Evolutionary conservation across 2,329 filamentous ascomycete species (phyloP).

Genomic region (Arthrinium puccinioides): DNA sequence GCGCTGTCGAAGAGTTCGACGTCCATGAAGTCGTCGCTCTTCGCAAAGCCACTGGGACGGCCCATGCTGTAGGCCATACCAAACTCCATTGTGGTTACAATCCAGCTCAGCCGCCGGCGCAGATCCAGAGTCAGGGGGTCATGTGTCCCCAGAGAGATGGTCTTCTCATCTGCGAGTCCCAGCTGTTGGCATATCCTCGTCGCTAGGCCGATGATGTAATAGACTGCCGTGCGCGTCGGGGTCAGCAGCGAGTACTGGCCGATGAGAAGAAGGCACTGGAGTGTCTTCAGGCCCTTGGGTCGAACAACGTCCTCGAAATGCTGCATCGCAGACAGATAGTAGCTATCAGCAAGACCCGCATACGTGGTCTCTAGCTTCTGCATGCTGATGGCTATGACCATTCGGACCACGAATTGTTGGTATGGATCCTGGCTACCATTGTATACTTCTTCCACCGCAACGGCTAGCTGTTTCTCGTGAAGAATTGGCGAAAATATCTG

Average conservation of each 20-base stretch:
- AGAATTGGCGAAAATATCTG: slow-evolving; percentile 83
- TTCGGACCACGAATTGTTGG: slow-evolving; percentile 79
- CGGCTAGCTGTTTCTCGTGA: slow-evolving; percentile 72
- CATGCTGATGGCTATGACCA: slow-evolving; percentile 91
- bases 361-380: slow-evolving; percentile 87
- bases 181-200: slow-evolving; percentile 84
- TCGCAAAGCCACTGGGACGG: slow-evolving; percentile 77
- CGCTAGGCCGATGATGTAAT: slow-evolving; percentile 86
- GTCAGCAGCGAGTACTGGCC: slow-evolving; percentile 89
- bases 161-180: slow-evolving; percentile 82
- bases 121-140: slow-evolving; percentile 79
- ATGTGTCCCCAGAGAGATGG: slow-evolving; percentile 59
- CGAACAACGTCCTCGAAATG: slow-evolving; percentile 76
- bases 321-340: slow-evolving; percentile 83
- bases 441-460: slow-evolving; percentile 76
- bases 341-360: slow-evolving; percentile 89
- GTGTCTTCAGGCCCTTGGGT: slow-evolving; percentile 81
- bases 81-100: slow-evolving; percentile 79
- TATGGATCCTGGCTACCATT: slow-evolving; percentile 68
- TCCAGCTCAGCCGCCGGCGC: slow-evolving; percentile 83
- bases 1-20: slow-evolving; percentile 78
- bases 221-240: slow-evolving; percentile 84
- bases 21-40: slow-evolving; percentile 73
- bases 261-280: slow-evolving; percentile 84
- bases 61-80: slow-evolving; percentile 84